A percentile compares a stretch with the other conserved stretches of the same genome.
These are phyloP conservation scores for Lathyrus oleraceus DNA, from an alignment of 306 rosid species.

Conservation along the genomic window DNA sequence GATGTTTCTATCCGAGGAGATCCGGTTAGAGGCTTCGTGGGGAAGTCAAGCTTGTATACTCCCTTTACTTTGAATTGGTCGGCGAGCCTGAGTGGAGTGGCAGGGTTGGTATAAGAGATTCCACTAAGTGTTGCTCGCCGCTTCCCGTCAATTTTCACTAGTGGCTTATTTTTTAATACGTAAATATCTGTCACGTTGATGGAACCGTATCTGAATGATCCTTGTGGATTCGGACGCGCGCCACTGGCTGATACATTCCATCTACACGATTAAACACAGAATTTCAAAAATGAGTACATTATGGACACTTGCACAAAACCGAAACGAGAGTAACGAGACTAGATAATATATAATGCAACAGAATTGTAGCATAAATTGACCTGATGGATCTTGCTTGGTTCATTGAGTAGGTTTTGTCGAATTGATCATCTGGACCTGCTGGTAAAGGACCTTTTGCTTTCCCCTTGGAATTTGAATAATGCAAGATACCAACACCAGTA, in stretches of 20 bases:
- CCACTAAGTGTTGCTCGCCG: slow-evolving; percentile 75
- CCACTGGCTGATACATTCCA: slow-evolving; percentile 99
- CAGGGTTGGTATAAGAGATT: slow-evolving; percentile 69
- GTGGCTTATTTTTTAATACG: slow-evolving; percentile 74
- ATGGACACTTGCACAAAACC: neutral
- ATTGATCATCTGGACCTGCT: slow-evolving; percentile 70
- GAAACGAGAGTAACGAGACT: neutral
- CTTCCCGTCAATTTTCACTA: slow-evolving; percentile 63
- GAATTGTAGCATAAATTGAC: slow-evolving; percentile 42
- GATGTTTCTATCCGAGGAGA: slow-evolving; percentile 72
- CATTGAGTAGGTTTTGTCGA: slow-evolving; percentile 94
- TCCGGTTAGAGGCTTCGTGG: slow-evolving; percentile 70
- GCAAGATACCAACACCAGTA: slow-evolving; percentile 91
- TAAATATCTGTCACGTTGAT: slow-evolving; percentile 90
- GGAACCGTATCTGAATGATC: slow-evolving; percentile 92
- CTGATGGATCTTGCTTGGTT: slow-evolving; percentile 98
- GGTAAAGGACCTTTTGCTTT: slow-evolving; percentile 93
- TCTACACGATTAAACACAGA: slow-evolving; percentile 49
- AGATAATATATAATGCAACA: slow-evolving; percentile 5
- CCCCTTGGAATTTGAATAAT: slow-evolving; percentile 87
- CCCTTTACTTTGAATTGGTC: slow-evolving; percentile 72
- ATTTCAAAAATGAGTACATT: slow-evolving; percentile 28
- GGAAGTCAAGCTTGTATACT: slow-evolving; percentile 86
- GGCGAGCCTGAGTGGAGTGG: slow-evolving; percentile 88
- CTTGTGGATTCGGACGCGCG: slow-evolving; percentile 98